These are phyloP conservation scores for Alternaria arborescens DNA, from an alignment of 2,329 filamentous ascomycete species.

Conservation along the genomic window DNA sequence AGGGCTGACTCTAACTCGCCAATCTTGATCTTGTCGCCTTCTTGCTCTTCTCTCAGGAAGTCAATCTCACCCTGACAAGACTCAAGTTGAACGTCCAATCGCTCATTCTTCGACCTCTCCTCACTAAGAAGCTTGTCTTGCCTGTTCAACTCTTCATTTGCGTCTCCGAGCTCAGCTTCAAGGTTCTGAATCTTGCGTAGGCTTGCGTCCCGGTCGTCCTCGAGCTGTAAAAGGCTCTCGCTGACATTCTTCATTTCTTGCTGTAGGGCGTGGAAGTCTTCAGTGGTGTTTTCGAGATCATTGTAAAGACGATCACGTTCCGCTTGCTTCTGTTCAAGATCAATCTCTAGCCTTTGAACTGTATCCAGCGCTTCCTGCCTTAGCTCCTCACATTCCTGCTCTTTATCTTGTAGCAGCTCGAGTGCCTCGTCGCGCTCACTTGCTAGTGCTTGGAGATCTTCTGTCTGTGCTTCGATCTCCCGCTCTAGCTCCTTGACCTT, in stretches of 20 bases:
- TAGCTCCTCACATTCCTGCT: constrained; percentile 61
- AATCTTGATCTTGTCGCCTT: constrained; percentile 97
- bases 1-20: constrained; percentile 88
- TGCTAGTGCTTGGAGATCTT: constrained; percentile 81
- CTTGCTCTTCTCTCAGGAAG: constrained; percentile 95
- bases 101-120: constrained; percentile 84
- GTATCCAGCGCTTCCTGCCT: constrained; percentile 67
- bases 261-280: constrained; percentile 91
- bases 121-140: constrained; percentile 86
- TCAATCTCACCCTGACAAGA: constrained; percentile 91
- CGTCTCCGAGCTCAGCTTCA: constrained; percentile 81
- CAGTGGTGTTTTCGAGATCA: constrained; percentile 77
- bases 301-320: constrained; percentile 75
- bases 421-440: constrained; percentile 87
- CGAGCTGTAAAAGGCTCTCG: constrained; percentile 83
- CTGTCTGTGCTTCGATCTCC: constrained; percentile 79
- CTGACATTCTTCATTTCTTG: constrained; percentile 93
- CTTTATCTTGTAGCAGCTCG: constrained; percentile 72
- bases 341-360: constrained; percentile 65
- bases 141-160: constrained; percentile 85
- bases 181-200: constrained; percentile 80
- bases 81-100: constrained; percentile 89
- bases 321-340: constrained; percentile 75
- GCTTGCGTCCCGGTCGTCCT: constrained; percentile 87
- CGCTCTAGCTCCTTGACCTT: constrained; percentile 75